These are phyloP conservation scores for Wolfiporia cocos DNA, from an alignment of 1,284 basidiomycete genomes.

Conservation along the genomic window DNA sequence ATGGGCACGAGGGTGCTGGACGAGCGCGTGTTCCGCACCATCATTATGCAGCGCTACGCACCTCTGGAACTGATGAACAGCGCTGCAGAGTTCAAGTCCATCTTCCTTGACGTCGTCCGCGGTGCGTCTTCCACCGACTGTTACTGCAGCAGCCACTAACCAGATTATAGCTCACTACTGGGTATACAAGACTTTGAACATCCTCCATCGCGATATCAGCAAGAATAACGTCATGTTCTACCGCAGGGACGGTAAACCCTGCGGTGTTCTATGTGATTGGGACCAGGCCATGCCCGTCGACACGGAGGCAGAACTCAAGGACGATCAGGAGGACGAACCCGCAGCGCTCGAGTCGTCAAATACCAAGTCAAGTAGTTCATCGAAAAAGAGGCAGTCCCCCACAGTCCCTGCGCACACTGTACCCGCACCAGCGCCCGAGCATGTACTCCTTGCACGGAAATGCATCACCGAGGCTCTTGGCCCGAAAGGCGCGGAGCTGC, in stretches of 20 bases:
- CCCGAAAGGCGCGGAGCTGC: no score
- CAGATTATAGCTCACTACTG: slow-evolving; percentile 5
- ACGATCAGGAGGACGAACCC: no score
- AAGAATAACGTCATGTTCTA: slow-evolving; percentile 24
- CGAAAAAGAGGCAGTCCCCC: no score
- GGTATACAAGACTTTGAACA: slow-evolving; percentile 3
- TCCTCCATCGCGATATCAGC: slow-evolving; percentile 23
- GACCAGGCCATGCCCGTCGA: slow-evolving; percentile 7
- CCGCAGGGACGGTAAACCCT: background rate
- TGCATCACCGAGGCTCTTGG: no score
- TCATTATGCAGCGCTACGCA: slow-evolving; percentile 10
- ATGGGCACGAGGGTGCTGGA: background rate
- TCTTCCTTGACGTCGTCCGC: slow-evolving; percentile 8
- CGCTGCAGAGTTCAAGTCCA: slow-evolving; percentile 8
- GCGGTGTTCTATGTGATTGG: slow-evolving; percentile 10
- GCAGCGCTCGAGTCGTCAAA: no score
- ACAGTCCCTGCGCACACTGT: no score
- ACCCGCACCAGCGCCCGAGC: no score
- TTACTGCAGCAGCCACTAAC: background rate
- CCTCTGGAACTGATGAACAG: slow-evolving; percentile 7
- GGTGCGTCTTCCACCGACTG: slow-evolving; percentile 3
- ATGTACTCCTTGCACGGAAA: no score
- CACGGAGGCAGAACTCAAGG: no score
- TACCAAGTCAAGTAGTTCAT: no score
- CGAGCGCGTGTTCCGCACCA: slow-evolving; percentile 7